phyloP scores from a whole-genome alignment of 2,329 filamentous ascomycete species.

The Aspergillaceae sp. region DNA sequence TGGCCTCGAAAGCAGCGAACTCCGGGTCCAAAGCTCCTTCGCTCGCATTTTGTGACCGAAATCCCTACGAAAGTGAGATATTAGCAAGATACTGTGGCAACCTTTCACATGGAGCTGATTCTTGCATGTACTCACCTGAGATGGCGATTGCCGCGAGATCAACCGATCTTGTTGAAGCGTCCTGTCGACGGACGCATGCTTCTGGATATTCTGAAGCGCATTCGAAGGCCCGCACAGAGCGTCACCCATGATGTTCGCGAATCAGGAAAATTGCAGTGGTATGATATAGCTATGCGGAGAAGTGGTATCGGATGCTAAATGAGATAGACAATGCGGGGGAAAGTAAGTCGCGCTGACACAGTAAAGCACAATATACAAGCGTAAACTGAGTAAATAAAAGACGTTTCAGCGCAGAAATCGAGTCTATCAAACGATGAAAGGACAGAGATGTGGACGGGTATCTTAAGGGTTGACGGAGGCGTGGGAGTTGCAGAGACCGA shows the following conservation, averaged over 20 bases:
- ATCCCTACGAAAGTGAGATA: constrained; percentile 41
- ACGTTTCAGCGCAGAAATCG: too few relatives aligned
- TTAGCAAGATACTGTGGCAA: constrained; percentile 6
- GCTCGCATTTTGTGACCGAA: constrained; percentile 51
- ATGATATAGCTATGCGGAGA: neutral
- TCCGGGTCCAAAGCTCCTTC: constrained; percentile 54
- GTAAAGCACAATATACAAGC: neutral
- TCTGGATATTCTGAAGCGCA: constrained; percentile 63
- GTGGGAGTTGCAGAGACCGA: constrained; percentile 7
- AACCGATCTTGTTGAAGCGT: constrained; percentile 66
- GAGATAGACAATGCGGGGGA: neutral
- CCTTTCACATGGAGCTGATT: neutral
- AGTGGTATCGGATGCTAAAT: neutral
- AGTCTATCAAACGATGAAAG: neutral
- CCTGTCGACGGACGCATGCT: constrained; percentile 59
- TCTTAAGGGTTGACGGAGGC: constrained; percentile 1
- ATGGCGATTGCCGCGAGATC: constrained; percentile 44
- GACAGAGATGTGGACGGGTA: neutral
- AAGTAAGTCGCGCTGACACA: neutral
- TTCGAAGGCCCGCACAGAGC: constrained; percentile 67
- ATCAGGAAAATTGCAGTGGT: neutral
- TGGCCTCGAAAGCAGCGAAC: constrained; percentile 58
- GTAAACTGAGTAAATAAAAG: neutral
- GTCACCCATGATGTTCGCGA: constrained; percentile 49
- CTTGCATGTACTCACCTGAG: constrained; percentile 40